Conservation (phyloP, 2,329 filamentous ascomycete genomes). For the Aureobasidium sp. region DNA sequence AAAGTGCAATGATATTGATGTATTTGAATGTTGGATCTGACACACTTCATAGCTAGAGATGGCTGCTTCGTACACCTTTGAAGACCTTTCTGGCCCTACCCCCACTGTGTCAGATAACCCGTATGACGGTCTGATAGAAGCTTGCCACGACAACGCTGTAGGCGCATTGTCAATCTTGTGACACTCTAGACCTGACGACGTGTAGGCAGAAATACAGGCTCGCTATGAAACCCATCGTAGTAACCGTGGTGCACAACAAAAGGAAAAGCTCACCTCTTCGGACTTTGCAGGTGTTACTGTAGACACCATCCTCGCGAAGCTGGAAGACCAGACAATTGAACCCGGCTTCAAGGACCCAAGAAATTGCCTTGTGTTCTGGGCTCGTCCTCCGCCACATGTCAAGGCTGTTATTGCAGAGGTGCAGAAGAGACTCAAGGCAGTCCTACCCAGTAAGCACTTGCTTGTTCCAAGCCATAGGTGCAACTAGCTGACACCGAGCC, state of each 20-base stretch:
- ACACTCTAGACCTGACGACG: neutral
- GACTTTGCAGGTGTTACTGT: conserved; percentile 65
- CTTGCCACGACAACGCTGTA: conserved; percentile 62
- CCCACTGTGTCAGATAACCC: conserved; percentile 54
- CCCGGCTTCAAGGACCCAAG: conserved; percentile 67
- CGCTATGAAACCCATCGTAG: conserved; percentile 68
- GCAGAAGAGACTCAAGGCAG: conserved; percentile 57
- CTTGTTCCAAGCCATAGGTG: neutral
- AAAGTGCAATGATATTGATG: neutral
- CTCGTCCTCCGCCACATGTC: conserved; percentile 68
- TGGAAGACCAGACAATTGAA: conserved; percentile 58
- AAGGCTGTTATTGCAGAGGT: conserved; percentile 60
- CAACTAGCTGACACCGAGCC: neutral
- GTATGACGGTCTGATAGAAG: conserved; percentile 65
- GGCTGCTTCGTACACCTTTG: conserved; percentile 32
- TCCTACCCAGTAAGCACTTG: conserved; percentile 59
- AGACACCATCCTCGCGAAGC: conserved; percentile 66
- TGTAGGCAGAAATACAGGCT: conserved; percentile 59
- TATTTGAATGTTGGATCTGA: neutral
- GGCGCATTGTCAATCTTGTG: neutral
- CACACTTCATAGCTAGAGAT: conserved; percentile 18
- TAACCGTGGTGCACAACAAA: conserved; percentile 70
- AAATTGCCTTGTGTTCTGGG: conserved; percentile 84
- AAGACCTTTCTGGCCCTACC: conserved; percentile 27
- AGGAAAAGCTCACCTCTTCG: conserved; percentile 60